Evolutionary conservation across 73 alveolate genomes (phyloP).

Genomic region (Loxodes magnus): DNA sequence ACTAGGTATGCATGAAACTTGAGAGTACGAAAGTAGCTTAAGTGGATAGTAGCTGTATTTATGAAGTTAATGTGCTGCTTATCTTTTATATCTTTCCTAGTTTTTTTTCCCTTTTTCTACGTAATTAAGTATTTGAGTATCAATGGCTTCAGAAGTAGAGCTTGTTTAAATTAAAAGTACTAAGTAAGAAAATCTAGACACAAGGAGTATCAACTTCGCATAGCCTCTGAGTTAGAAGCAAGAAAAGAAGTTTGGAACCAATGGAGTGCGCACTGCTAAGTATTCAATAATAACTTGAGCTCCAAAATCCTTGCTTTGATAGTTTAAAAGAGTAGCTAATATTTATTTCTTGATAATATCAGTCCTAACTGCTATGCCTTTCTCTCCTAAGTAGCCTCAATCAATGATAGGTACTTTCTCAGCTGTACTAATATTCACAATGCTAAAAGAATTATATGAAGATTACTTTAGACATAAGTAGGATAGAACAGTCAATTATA

Average conservation of each 20-base stretch:
- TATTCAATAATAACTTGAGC: conserved; percentile 19
- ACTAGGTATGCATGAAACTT: too few species aligned
- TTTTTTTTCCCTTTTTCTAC: too few species aligned
- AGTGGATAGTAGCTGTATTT: too few species aligned
- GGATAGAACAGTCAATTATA: conserved; percentile 41
- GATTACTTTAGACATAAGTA: conserved; percentile 46
- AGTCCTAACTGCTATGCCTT: conserved; percentile 35
- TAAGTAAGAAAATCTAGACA: too few species aligned
- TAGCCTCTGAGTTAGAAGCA: too few species aligned
- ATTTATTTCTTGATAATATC: conserved; percentile 53
- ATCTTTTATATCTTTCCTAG: too few species aligned
- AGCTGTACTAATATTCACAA: conserved; percentile 46
- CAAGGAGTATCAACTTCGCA: too few species aligned
- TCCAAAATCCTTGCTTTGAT: conserved; percentile 40
- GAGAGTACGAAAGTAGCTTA: too few species aligned
- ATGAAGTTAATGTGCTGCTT: too few species aligned
- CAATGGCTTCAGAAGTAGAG: too few species aligned
- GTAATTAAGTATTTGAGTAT: too few species aligned
- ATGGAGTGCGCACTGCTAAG: neutral
- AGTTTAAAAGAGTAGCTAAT: conserved; percentile 55
- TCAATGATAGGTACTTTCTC: conserved; percentile 48
- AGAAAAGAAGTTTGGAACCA: neutral
- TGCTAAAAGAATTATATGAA: conserved; percentile 56
- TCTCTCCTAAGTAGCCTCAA: conserved; percentile 41
- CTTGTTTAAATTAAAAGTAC: too few species aligned